These are phyloP conservation scores for Alisma plantagoaquatica DNA, from an alignment of 106 monocot species.

Conservation along the genomic window DNA sequence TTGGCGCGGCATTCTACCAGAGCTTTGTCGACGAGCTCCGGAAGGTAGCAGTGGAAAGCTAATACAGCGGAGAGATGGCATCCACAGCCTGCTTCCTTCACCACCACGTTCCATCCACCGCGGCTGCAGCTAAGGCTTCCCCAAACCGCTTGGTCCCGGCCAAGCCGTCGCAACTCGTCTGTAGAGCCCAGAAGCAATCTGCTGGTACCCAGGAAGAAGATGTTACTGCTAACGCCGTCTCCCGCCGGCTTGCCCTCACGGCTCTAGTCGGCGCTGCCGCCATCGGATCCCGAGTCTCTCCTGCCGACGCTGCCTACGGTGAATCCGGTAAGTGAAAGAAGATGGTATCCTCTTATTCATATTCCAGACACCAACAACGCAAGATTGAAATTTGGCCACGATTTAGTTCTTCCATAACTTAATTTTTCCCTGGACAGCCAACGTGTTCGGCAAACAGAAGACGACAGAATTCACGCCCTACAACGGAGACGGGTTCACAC, in stretches of 20 bases:
- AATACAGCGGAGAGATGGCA: conserved; percentile 38
- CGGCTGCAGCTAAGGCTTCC: conserved; percentile 14
- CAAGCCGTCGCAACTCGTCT: conserved; percentile 41
- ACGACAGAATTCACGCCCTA: conserved; percentile 60
- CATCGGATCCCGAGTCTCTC: conserved; percentile 48
- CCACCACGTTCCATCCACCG: conserved; percentile 49
- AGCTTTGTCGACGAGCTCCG: no score
- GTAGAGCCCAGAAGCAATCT: conserved; percentile 56
- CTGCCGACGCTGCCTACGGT: conserved; percentile 88
- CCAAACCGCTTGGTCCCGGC: conserved; percentile 15
- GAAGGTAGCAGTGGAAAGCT: no score
- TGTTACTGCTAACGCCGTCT: conserved; percentile 24
- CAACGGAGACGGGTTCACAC: conserved; percentile 63
- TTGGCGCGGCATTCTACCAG: no score
- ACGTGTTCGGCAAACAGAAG: conserved; percentile 88
- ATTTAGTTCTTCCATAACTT: no score
- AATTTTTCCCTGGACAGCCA: conserved; percentile 25
- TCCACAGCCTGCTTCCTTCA: conserved; percentile 86
- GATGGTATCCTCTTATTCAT: not conserved
- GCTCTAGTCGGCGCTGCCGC: conserved; percentile 69
- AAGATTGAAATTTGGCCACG: no score
- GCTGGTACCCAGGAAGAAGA: conserved; percentile 12
- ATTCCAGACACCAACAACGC: not conserved
- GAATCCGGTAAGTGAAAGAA: conserved; percentile 54
- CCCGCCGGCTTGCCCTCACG: conserved; percentile 67